Evolutionary conservation across 2,329 filamentous ascomycete species (phyloP), one percentile per base, ranked within the genome.

Genomic region (Paracoccidioides lutzii): DNA sequence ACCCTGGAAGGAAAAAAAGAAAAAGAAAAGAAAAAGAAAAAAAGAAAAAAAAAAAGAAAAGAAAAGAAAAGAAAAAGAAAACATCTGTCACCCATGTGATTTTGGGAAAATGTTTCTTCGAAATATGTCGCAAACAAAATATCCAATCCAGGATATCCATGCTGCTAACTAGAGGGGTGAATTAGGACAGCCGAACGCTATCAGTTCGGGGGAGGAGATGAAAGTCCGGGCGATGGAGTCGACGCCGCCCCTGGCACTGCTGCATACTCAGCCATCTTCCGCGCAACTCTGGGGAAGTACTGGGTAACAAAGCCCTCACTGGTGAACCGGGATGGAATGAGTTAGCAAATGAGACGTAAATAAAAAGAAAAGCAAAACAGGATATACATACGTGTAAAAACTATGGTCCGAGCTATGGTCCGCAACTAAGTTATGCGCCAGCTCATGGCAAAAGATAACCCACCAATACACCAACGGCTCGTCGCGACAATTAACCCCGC

Each of bases 391-490:
- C 65, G 65, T 91, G 66, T 93, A 95, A 67, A 84, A 95, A 64
- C 84, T 87, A 70, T 95, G 89, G 54, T 86, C 80, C 14, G 86
- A 77, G 65, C 85, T 85, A 69, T 97, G 91, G 59, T 82, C 79
- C 41, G 74, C 73, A 7, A 95, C 88, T 55, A 98, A 73, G 68
- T 98, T 98, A 72, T 98, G 93, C 57, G 93, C 90, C 69, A 98
- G 73, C 73, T 98, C 94, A 68, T 98, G 93, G 59, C 90, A 94
- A 59, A 96, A 70, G n/a, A 93, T 90, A 60, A 95, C 87, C 81
- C 87, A 96, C 91, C 91, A 97, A 76, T 90, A 95, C 0, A 85
- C 81, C 56, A 82, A 75, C 2, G 88, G 88, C 58, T 93, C 86
- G 3, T 81, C 76, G 66, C 76, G 82, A 52, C 60, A 61, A 50